Percentiles rank a stretch among this genome's conserved stretches.
Conservation (phyloP, 2,329 filamentous ascomycete species). For the Fusarium robinianum region DNA sequence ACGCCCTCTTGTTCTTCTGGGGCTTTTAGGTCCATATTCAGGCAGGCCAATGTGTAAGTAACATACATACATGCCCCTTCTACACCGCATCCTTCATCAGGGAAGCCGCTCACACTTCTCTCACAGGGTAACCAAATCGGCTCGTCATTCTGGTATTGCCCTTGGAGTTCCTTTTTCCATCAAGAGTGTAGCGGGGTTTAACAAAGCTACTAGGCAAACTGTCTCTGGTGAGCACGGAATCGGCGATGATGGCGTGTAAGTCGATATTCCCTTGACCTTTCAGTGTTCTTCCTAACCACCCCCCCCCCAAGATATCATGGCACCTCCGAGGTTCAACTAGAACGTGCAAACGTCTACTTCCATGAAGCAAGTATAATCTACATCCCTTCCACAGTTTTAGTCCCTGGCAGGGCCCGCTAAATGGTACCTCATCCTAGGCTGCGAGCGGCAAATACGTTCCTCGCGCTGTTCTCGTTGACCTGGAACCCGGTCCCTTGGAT, state of each 20-base stretch:
- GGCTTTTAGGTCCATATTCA: slow-evolving; percentile 98
- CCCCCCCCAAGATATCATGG: slow-evolving; percentile 70
- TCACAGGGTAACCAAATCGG: slow-evolving; percentile 98
- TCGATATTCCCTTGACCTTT: slow-evolving; percentile 7
- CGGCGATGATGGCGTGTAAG: slow-evolving; percentile 88
- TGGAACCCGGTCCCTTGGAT: slow-evolving; percentile 99
- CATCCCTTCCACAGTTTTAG: not conserved
- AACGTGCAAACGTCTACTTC: slow-evolving; percentile 99
- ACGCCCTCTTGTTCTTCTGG: slow-evolving; percentile 50
- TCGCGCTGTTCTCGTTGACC: slow-evolving; percentile 97
- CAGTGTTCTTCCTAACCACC: slow-evolving; percentile 14
- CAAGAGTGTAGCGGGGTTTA: not conserved
- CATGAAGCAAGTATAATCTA: slow-evolving; percentile 60
- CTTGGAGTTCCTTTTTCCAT: not conserved
- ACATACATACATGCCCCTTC: no score
- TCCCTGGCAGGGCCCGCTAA: slow-evolving; percentile 15
- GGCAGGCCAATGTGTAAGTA: slow-evolving; percentile 95
- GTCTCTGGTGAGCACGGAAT: slow-evolving; percentile 93
- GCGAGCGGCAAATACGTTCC: slow-evolving; percentile 99
- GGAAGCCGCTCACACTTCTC: slow-evolving; percentile 46
- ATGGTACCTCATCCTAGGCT: slow-evolving; percentile 64
- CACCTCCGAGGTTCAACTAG: slow-evolving; percentile 95
- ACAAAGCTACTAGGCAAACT: slow-evolving; percentile 57
- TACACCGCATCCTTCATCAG: no score
- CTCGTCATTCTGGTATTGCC: slow-evolving; percentile 88